Evolutionary conservation across 352 stramenopile genomes (phyloP), one percentile per base, ranked within the genome.

Genomic region (Achlya hypogyna): DNA sequence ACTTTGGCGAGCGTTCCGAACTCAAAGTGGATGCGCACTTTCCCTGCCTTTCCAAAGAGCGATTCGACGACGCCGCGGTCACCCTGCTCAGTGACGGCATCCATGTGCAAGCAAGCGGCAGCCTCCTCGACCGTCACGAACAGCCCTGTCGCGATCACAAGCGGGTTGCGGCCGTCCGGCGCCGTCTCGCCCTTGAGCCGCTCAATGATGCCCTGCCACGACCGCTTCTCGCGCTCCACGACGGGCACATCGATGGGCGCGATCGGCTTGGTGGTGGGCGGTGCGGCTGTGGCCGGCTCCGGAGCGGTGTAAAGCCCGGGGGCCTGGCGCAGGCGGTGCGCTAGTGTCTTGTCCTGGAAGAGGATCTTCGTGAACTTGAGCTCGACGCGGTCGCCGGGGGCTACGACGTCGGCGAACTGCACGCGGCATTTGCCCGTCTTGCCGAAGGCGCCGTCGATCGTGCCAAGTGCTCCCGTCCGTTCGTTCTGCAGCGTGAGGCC

Each of bases 341-440:
- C 69, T 58, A 53, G 22, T 1, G 14, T 32, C 62, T 77, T 82
- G 0, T 76, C 69, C 6, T 75, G 66, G 12, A 82, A 79, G 8
- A 89, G 49, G 1, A 53, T 69, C 74, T 89, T 89, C 6, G 86
- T 63, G 34, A 89, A 87, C 0, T 81, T 79, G 40, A 91, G 32
- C n/a, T 82, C 66, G 32, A 89, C 51, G 3, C 65, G 69, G 45
- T 89, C 81, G 0, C 83, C 78, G 31, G 59, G 29, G 20, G 67
- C 2, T 22, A 20, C 28, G 27, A 5, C 35, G 9, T 25, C 35
- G 10, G 28, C 20, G 51, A 89, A 56, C 14, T 74, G 68, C 27
- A 89, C 70, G 5, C 78, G 77, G 40, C 86, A 88, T 69, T 95
- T 95, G 45, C 83, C 86, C 20, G 81, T 77, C 63, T 93, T 95